phyloP scores from a whole-genome alignment of 2,329 filamentous ascomycete species.

The Sordariomycetes sp. region DNA sequence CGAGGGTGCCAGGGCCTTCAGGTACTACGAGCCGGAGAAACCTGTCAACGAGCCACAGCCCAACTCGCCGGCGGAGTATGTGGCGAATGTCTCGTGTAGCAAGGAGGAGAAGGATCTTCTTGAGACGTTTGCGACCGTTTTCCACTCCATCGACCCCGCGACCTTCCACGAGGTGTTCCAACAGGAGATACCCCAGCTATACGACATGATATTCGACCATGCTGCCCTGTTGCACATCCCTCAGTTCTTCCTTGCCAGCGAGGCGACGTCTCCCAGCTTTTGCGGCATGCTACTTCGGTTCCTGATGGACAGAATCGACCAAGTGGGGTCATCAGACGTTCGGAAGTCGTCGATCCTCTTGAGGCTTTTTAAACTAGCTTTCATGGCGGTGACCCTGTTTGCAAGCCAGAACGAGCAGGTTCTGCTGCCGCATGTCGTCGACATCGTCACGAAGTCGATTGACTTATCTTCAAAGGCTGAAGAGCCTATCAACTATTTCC shows the following conservation, averaged over 20 bases:
- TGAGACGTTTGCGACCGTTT: slow-evolving; percentile 95
- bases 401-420: slow-evolving; percentile 92
- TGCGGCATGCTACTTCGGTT: slow-evolving; percentile 97
- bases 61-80: slow-evolving; percentile 73
- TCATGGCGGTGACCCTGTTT: slow-evolving; percentile 98
- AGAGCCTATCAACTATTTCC: slow-evolving; percentile 97
- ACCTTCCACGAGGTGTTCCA: slow-evolving; percentile 99
- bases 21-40: slow-evolving; percentile 90
- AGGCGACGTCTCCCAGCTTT: slow-evolving; percentile 94
- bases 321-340: slow-evolving; percentile 84
- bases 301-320: slow-evolving; percentile 89
- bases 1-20: slow-evolving; percentile 89
- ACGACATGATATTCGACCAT: slow-evolving; percentile 97
- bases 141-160: slow-evolving; percentile 95
- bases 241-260: slow-evolving; percentile 96
- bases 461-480: slow-evolving; percentile 90
- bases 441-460: slow-evolving; percentile 95
- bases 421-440: slow-evolving; percentile 86
- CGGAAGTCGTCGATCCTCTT: slow-evolving; percentile 88
- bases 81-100: slow-evolving; percentile 82
- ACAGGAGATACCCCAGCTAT: slow-evolving; percentile 89
- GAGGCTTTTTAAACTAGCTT: slow-evolving; percentile 91
- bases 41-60: slow-evolving; percentile 23
- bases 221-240: slow-evolving; percentile 87
- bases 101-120: slow-evolving; percentile 96